Evolutionary conservation across 2,329 filamentous ascomycete species (phyloP).

Genomic region (Penicillium sp.): DNA sequence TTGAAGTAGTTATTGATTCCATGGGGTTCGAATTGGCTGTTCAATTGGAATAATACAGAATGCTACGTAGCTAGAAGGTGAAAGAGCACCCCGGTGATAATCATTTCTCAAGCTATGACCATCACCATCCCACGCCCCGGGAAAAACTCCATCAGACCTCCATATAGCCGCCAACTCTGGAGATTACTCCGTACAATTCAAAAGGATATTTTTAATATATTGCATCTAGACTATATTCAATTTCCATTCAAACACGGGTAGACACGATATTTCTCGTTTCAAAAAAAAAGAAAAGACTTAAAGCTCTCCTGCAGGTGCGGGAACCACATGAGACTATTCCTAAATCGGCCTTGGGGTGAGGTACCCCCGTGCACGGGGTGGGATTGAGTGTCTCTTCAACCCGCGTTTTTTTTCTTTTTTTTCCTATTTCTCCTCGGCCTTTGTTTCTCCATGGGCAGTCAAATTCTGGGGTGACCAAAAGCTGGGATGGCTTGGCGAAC

Average conservation of each 20-base stretch:
- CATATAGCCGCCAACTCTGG: neutral
- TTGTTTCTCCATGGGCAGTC: slow-evolving; percentile 17
- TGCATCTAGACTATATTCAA: neutral
- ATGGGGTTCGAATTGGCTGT: slow-evolving; percentile 13
- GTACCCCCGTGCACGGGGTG: neutral
- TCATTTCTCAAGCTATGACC: neutral
- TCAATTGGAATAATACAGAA: neutral
- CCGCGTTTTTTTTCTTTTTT: neutral
- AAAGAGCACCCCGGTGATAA: neutral
- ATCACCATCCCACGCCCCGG: neutral
- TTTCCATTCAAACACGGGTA: slow-evolving; percentile 1
- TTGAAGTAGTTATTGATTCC: slow-evolving; percentile 1
- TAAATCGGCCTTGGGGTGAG: slow-evolving; percentile 6
- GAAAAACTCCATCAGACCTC: neutral
- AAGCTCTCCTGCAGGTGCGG: slow-evolving; percentile 21
- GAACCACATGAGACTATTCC: slow-evolving; percentile 13
- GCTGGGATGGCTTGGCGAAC: slow-evolving; percentile 26
- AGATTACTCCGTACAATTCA: neutral
- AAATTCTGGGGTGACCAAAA: slow-evolving; percentile 22
- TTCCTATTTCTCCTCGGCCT: neutral
- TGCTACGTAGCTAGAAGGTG: neutral
- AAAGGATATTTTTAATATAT: neutral
- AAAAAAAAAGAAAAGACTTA: slow-evolving; percentile 16
- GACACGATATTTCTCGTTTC: slow-evolving; percentile 7
- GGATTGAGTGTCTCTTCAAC: neutral